Evolutionary conservation across 306 rosid species (phyloP), one percentile per base, ranked within the genome.

Genomic region (Quercus variabilis): DNA sequence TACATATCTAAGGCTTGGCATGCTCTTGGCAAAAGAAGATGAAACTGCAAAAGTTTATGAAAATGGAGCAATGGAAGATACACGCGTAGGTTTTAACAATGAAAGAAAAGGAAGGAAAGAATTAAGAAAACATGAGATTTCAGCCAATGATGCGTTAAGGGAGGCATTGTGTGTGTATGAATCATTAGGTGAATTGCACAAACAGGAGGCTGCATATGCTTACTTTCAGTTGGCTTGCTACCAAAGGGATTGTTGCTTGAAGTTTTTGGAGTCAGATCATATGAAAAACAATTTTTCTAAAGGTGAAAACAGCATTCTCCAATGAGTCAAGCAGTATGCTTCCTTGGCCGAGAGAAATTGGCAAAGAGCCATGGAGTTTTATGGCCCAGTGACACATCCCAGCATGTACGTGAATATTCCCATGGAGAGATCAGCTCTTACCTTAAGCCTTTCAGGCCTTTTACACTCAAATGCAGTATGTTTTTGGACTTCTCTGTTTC

Each of bases 131-230:
- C 93, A 90, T 77, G 96, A 92, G 79, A 90, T 92, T 82, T 90
- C 99, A 78, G 99, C 99, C 54, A 91, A 94, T 69, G 97, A 92
- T 80, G 97, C 99, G 76, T 88, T 94, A 69, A 84, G 97, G 88
- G 93, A 90, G 85, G 99, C 99, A 65, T 75, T 94, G 73, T 89
- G 95, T 14, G 78, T 84, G 65, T 94, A 94, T 68, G 97, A 94
- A 85, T 91, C 93, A 2, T 80, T 94, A 14, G 99, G 99, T 78
- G 99, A 92, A 81, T 72, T 85, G 28, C 97, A 95, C 83, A 92
- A 76, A 75, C 99, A 94, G 87, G 99, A 94, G 87, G 89, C 92
- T 69, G 95, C 99, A 25, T 94, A 87, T 94, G 89, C 97, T 74
- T 90, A 88, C 88, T 94, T 90, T 85, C 97, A 94, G 87, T 86